A percentile compares a stretch with the other conserved stretches of the same genome.
These are phyloP conservation scores for Penstemon davidsonii DNA, from an alignment of 257 asterid genomes.

Conservation along the genomic window DNA sequence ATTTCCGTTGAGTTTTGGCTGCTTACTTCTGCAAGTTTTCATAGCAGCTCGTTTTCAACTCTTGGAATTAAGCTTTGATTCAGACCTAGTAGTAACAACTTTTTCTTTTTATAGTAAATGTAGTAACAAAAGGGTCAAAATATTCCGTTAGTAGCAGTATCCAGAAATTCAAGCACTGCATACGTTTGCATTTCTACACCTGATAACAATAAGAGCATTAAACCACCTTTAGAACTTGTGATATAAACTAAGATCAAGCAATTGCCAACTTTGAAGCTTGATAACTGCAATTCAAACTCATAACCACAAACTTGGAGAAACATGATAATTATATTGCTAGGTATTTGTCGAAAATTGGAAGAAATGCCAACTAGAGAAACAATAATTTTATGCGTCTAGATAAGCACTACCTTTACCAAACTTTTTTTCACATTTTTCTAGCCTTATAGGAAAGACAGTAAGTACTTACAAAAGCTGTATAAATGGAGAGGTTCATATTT, in stretches of 20 bases:
- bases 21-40: slow-evolving; percentile 7
- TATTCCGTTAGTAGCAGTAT: slow-evolving; percentile 5
- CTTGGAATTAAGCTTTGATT: not conserved
- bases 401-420: not conserved
- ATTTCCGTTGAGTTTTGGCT: slow-evolving; percentile 1
- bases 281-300: not conserved
- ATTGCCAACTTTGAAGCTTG: slow-evolving; percentile 1
- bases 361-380: not conserved
- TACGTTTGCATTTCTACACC: slow-evolving; percentile 11
- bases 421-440: not conserved
- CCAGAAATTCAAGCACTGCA: slow-evolving; percentile 6
- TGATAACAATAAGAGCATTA: slow-evolving; percentile 8
- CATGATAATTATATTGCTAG: not conserved
- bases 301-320: slow-evolving; percentile 3
- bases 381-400: not conserved
- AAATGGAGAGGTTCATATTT: slow-evolving; percentile 44
- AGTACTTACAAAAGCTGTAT: slow-evolving; percentile 26
- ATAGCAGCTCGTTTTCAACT: not conserved
- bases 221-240: slow-evolving; percentile 1
- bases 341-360: not conserved
- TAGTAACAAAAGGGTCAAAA: not conserved
- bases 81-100: too few species aligned
- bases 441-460: slow-evolving; percentile 2
- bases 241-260: not conserved
- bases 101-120: not conserved